Base-by-base conservation (phyloP, 208 protist species). In the Trypanosomatidae sp. region DNA sequence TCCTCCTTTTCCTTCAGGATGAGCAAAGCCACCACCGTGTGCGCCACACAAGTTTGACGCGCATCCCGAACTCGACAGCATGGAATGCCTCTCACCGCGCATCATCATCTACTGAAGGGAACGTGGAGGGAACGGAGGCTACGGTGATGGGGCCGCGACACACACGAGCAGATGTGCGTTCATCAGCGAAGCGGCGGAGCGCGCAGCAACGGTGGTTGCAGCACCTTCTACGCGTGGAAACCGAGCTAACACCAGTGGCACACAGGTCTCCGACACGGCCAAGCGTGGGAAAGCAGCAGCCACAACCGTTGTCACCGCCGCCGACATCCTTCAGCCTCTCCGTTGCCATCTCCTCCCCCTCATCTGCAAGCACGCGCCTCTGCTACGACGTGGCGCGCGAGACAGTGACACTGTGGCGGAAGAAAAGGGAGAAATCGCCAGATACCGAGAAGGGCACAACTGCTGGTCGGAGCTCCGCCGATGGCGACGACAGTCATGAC, bases 321-420 rank as follows among this genome's bases (percentile, higher is more conserved):
- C 2, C 41, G 30, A 76, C 71, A 8, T 53, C 44, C 25, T 76
- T 69, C 66, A 69, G 64, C 7, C 58, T 80, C 30, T 80, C 76
- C 30, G 28, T 62, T 13, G 69, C 65, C 22, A 4, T 80, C 12
- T 70, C 66, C 28, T 56, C 66, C 12, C 76, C 76, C 3, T 8
- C 49, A 4, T 66, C 64, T 5, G 71, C 76, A 10, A 41, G 67
- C 46, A 69, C 71, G 36, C 76, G 39, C 7, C 66, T 80, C 33
- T 73, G 70, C 56, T 72, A 76, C 70, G 62, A 73, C 55, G 39
- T 47, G 49, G 46, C 44, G 30, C 33, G 17, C 25, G 33, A 25
- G 46, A 69, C 47, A 7, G 66, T 69, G 30, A 28, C 12, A 19
- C 0, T 55, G 66, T 9, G 66, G 46, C 41, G 25, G 22, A 15